Evolutionary conservation across 148 eudicot genomes (phyloP), one percentile per base, ranked within the genome.

Genomic region (Amaranthus palmeri): DNA sequence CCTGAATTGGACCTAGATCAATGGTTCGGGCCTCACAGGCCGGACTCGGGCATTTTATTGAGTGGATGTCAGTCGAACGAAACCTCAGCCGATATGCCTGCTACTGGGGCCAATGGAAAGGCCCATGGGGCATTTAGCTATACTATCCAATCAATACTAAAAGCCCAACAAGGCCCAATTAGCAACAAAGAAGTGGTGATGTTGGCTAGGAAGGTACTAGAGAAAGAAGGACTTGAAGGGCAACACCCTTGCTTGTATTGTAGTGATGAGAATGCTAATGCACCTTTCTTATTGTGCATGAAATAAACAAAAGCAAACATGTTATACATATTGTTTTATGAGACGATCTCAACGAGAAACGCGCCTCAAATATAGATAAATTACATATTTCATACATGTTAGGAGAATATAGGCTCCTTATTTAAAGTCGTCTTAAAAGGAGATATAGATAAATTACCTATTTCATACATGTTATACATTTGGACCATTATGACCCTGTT

Each of bases 201-300:
- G 70, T 17, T 77, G 79, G 82, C 88, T 44, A 85, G 88, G 68
- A 61, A 79, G 67, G 42, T 80, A 55, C 64, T 86, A 73, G 12
- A 60, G 41, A 25, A 46, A 62, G 84, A 82, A 65, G 76, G 77
- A 8, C 4, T 80, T 61, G 71, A 66, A 5, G 88, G 80, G 40
- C 92, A 88, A 57, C 92, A 88, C 67, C 96, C 96, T 69, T 88
- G 96, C 76, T 78, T 90, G 56, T 90, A 90, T 42, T 86, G 89
- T 80, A 90, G 89, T 67, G 92, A 90, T 78, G 78, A 82, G 43
- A 85, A 90, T 75, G 92, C 83, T 51, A 77, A 83, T 49, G 82
- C 81, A 43, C 65, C 78, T 67, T 88, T 90, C 85, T 79, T 87
- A 75, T 58, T 69, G 59, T 68, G 66, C 36, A 25, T 70, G 66